Evolutionary conservation across 257 asterid species (phyloP).

Genomic region (Solanum tarapatanum): DNA sequence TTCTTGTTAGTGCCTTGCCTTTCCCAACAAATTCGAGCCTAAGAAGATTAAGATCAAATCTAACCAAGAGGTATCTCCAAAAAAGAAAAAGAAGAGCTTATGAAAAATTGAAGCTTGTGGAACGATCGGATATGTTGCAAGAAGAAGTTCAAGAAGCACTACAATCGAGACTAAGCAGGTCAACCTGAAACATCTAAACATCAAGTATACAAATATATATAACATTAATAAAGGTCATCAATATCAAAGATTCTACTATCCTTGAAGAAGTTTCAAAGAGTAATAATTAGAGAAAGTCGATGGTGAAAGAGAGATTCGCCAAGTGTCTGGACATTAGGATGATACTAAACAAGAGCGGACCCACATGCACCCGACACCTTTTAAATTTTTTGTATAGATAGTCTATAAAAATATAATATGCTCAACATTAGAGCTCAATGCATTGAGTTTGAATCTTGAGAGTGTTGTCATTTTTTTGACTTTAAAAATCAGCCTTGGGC

Average conservation of each 20-base stretch:
- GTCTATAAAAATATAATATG: too few relatives aligned
- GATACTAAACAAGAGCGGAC: too few relatives aligned
- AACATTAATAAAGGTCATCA: neutral
- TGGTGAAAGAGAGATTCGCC: neutral
- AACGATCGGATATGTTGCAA: neutral
- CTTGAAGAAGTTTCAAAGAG: neutral
- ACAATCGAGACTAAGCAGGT: neutral
- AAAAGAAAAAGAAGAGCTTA: neutral
- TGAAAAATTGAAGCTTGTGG: neutral
- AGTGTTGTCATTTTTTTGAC: too few relatives aligned
- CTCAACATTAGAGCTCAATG: too few relatives aligned
- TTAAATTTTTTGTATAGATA: too few relatives aligned
- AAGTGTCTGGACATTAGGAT: neutral
- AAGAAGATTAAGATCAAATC: rapidly evolving
- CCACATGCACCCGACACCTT: too few relatives aligned
- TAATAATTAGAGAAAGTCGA: neutral
- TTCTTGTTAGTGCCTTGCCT: too few relatives aligned
- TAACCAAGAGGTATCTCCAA: neutral
- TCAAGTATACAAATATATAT: too few relatives aligned
- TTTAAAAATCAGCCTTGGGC: too few relatives aligned
- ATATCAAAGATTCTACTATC: neutral
- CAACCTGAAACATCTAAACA: neutral
- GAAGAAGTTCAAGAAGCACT: neutral
- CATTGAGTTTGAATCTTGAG: too few relatives aligned
- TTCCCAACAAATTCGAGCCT: too few relatives aligned